Conservation (phyloP, 2,329 filamentous ascomycete genomes). For the Fusarium coffeatum region DNA sequence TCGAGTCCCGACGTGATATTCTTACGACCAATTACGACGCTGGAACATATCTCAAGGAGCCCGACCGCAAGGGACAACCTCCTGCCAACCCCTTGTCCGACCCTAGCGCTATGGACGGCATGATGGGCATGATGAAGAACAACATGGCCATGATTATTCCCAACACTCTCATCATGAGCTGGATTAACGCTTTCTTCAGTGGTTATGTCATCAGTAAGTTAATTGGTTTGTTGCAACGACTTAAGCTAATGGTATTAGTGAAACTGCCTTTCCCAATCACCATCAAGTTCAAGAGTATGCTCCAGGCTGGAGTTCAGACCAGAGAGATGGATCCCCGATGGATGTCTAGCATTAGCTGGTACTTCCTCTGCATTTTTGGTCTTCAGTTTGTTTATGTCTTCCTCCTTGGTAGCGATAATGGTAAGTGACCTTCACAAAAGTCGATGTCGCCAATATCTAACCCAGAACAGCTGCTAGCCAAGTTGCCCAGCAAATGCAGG, state of each 20-base stretch:
- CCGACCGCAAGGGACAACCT: conserved; percentile 85
- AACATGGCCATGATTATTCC: conserved; percentile 99
- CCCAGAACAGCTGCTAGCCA: conserved; percentile 79
- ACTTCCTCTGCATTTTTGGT: conserved; percentile 97
- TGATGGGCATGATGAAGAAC: conserved; percentile 99
- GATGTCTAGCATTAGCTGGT: conserved; percentile 99
- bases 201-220: conserved; percentile 91
- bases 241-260: conserved; percentile 63
- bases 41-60: conserved; percentile 89
- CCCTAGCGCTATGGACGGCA: conserved; percentile 96
- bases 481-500: conserved; percentile 89
- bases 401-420: conserved; percentile 93
- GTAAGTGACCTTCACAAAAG: conserved; percentile 63
- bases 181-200: conserved; percentile 99
- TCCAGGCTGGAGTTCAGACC: conserved; percentile 96
- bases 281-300: conserved; percentile 99
- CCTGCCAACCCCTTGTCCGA: conserved; percentile 95
- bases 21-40: conserved; percentile 85
- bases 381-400: conserved; percentile 98
- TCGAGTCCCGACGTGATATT: conserved; percentile 82
- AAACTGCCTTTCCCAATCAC: conserved; percentile 98
- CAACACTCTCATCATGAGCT: conserved; percentile 98
- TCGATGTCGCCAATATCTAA: conserved; percentile 10
- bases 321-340: conserved; percentile 96
- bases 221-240: background rate